phyloP scores from a whole-genome alignment of 2,329 filamentous ascomycete genomes.

The Cladosporium velox region DNA sequence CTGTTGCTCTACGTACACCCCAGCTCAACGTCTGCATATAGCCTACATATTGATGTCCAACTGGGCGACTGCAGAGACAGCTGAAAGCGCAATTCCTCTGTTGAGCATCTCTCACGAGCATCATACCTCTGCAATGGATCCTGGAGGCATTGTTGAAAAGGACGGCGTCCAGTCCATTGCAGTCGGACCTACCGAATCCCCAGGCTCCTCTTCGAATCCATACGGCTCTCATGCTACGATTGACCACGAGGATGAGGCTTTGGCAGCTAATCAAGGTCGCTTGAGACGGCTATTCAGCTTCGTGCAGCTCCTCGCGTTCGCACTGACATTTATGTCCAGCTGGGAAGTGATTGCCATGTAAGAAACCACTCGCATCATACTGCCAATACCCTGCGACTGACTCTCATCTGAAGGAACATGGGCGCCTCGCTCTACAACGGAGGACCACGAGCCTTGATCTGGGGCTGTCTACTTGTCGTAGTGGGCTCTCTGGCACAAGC shows the following conservation, averaged over 20 bases:
- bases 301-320: constrained; percentile 36
- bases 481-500: constrained; percentile 5
- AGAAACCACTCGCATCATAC: background rate
- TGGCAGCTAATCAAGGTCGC: background rate
- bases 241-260: constrained; percentile 6
- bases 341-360: constrained; percentile 32
- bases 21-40: background rate
- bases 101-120: background rate
- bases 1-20: background rate
- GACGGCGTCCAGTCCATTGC: background rate
- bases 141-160: background rate
- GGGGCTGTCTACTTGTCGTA: constrained; percentile 20
- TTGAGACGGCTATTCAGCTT: constrained; percentile 34
- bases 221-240: background rate
- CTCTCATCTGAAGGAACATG: constrained; percentile 16
- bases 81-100: constrained; percentile 7
- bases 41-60: background rate
- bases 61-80: background rate
- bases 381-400: background rate
- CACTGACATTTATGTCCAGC: constrained; percentile 34
- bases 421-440: constrained; percentile 23
- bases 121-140: background rate
- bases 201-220: background rate
- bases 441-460: constrained; percentile 21
- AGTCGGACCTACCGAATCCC: background rate